phyloP scores from a whole-genome alignment of 257 asterid genomes.

The Forsythia suspensa region DNA sequence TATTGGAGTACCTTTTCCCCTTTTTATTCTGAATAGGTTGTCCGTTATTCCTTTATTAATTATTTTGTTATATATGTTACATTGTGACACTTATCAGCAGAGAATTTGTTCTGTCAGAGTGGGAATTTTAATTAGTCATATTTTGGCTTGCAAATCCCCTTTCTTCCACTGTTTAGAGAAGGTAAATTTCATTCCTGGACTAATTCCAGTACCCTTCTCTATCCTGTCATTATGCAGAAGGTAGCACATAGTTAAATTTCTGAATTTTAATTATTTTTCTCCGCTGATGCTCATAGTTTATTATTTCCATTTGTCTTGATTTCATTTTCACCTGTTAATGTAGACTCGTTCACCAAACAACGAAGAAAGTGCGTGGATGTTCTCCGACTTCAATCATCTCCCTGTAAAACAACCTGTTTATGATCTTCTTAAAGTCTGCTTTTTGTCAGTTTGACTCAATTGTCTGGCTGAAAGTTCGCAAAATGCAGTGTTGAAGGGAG shows the following conservation, averaged over 20 bases:
- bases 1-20: slow-evolving; percentile 22
- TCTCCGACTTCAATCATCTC: background rate
- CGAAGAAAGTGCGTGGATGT: background rate
- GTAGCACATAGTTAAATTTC: background rate
- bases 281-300: background rate
- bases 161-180: background rate
- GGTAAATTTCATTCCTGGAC: background rate
- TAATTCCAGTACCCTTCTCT: background rate
- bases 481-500: slow-evolving; percentile 1
- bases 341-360: background rate
- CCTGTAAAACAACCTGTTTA: background rate
- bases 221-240: background rate
- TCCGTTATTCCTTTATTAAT: slow-evolving; percentile 27
- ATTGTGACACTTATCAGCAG: background rate
- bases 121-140: background rate
- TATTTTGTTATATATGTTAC: background rate
- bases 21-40: slow-evolving; percentile 16
- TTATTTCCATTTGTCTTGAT: background rate
- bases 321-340: background rate
- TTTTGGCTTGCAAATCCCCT: background rate
- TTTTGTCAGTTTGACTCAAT: slow-evolving; percentile 1
- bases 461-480: background rate
- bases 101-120: background rate
- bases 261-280: background rate
- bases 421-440: background rate